These are phyloP conservation scores for Kwoniella heveanensis DNA, from an alignment of 768 basidiomycete genomes.

Conservation along the genomic window DNA sequence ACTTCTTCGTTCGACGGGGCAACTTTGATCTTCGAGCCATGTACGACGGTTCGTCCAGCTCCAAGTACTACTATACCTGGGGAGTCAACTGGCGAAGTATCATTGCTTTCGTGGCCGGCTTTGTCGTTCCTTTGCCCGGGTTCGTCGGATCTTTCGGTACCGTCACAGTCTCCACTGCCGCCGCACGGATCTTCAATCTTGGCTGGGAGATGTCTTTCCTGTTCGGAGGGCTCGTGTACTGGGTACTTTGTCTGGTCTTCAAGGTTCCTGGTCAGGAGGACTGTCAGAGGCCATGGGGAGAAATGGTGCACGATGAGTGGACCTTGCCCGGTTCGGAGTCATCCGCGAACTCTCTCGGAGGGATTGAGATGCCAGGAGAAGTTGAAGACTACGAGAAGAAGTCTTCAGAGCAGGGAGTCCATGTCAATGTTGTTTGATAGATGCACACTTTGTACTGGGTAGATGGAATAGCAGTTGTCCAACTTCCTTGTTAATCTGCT, in stretches of 20 bases:
- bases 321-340: slow-evolving; percentile 17
- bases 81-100: slow-evolving; percentile 32
- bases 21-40: slow-evolving; percentile 33
- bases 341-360: background rate
- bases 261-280: slow-evolving; percentile 32
- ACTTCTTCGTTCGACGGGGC: slow-evolving; percentile 35
- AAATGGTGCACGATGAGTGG: slow-evolving; percentile 29
- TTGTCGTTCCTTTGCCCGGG: slow-evolving; percentile 28
- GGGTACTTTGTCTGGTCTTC: slow-evolving; percentile 23
- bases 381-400: slow-evolving; percentile 21
- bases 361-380: background rate
- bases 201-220: slow-evolving; percentile 39
- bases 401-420: background rate
- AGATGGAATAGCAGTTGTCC: too few relatives aligned
- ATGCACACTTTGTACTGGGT: background rate
- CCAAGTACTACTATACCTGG: slow-evolving; percentile 29
- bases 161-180: slow-evolving; percentile 24
- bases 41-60: slow-evolving; percentile 22
- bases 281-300: slow-evolving; percentile 21
- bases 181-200: slow-evolving; percentile 28
- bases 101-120: slow-evolving; percentile 27
- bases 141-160: slow-evolving; percentile 37
- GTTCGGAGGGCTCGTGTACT: slow-evolving; percentile 24
- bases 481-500: too few relatives aligned
- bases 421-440: slow-evolving; percentile 13